Percentiles rank a stretch among this genome's conserved stretches.
These are phyloP conservation scores for Hypoxylon sp. DNA, from an alignment of 2,329 filamentous ascomycete genomes.

Conservation along the genomic window DNA sequence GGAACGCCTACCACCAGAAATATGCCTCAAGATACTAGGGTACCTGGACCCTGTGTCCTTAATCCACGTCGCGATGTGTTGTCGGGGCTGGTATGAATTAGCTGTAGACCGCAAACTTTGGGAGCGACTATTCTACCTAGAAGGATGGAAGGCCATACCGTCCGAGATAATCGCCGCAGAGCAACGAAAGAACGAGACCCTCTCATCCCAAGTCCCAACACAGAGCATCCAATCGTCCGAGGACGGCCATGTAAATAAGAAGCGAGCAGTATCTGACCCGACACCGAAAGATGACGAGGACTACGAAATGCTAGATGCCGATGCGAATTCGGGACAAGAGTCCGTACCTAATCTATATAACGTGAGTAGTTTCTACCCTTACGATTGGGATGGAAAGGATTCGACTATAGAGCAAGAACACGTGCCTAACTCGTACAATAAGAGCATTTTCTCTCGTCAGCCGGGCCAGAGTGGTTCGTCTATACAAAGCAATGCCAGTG, in stretches of 20 bases:
- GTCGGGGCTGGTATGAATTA: conserved; percentile 84
- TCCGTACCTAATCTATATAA: conserved; percentile 36
- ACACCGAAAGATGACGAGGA: conserved; percentile 62
- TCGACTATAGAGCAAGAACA: conserved; percentile 47
- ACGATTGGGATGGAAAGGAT: conserved; percentile 36
- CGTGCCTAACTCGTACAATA: conserved; percentile 43
- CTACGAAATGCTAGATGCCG: conserved; percentile 63
- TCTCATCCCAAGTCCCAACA: conserved; percentile 59
- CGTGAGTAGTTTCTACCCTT: conserved; percentile 21
- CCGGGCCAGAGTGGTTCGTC: conserved; percentile 50
- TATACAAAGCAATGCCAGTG: conserved; percentile 48
- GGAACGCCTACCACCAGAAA: conserved; percentile 86
- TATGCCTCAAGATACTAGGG: conserved; percentile 89
- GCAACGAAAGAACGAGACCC: conserved; percentile 66
- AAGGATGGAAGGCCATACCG: conserved; percentile 85
- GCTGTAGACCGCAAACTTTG: conserved; percentile 89
- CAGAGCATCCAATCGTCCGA: conserved; percentile 62
- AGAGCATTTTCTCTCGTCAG: conserved; percentile 51
- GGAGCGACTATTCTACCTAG: conserved; percentile 84
- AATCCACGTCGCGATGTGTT: conserved; percentile 83
- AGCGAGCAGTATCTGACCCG: conserved; percentile 65
- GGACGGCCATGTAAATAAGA: conserved; percentile 69
- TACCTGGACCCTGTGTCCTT: conserved; percentile 88
- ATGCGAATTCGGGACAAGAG: conserved; percentile 51
- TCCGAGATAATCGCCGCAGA: conserved; percentile 78